Percentiles rank a stretch among this genome's conserved stretches.
Evolutionary conservation across 192 early-diverging fungal genomes (phyloP).

Genomic region (Polychytrium aggregatum): DNA sequence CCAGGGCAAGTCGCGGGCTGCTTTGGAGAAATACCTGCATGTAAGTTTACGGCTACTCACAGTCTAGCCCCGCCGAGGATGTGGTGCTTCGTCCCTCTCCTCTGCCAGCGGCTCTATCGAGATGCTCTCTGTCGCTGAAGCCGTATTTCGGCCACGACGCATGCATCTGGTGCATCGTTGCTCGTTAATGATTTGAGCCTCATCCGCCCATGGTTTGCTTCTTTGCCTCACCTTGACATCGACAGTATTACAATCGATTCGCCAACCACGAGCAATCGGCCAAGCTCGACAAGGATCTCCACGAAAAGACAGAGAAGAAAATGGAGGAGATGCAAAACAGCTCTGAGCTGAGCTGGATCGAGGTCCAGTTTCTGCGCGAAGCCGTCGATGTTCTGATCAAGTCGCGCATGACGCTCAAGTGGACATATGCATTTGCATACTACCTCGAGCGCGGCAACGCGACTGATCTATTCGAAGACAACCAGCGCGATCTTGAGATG

Average conservation of each 20-base stretch:
- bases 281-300: slow-evolving; percentile 68
- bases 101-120: too few species aligned
- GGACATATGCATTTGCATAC: slow-evolving; percentile 97
- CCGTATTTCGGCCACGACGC: too few species aligned
- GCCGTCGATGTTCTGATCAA: slow-evolving; percentile 82
- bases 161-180: too few species aligned
- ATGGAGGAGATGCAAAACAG: slow-evolving; percentile 95
- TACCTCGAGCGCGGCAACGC: slow-evolving; percentile 78
- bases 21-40: slow-evolving; percentile 90
- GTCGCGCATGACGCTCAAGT: slow-evolving; percentile 88
- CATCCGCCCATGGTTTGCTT: too few species aligned
- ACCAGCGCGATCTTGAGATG: slow-evolving; percentile 97
- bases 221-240: too few species aligned
- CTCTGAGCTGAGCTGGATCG: slow-evolving; percentile 89
- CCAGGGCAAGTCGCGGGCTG: slow-evolving; percentile 75
- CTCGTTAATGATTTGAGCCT: too few species aligned
- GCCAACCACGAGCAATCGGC: slow-evolving; percentile 96
- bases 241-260: slow-evolving; percentile 92
- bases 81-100: background rate
- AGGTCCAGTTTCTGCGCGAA: slow-evolving; percentile 91
- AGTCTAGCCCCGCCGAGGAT: too few species aligned
- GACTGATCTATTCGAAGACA: slow-evolving; percentile 91
- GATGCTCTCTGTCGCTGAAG: too few species aligned
- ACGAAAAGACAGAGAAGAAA: slow-evolving; percentile 78
- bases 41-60: slow-evolving; percentile 40